Base-by-base conservation (phyloP, 2,329 filamentous ascomycete species). In the Alternaria conjuncta region DNA sequence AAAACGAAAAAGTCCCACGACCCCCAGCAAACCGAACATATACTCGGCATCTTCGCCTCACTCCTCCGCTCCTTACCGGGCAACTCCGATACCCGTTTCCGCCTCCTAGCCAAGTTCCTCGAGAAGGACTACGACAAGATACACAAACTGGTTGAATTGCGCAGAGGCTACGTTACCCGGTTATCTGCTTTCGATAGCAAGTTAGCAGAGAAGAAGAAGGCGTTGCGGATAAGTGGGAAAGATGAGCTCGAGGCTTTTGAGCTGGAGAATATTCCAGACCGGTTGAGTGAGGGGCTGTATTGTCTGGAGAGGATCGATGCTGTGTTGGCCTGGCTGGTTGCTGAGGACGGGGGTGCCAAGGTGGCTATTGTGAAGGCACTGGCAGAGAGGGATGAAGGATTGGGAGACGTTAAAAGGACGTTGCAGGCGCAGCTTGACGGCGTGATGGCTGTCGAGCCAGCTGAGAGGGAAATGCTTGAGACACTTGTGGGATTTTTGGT, bases 91-190 rank as follows among this genome's bases (percentile, higher is more conserved):
- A 86, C 90, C 30, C 88, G 96, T 6, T 96, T 98, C 71, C 88
- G 96, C 5, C 87, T 91, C 1, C 86, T 98, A 5, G 95, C 94
- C 51, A 99, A 99, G 76, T 98, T 98, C 73, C 91, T 97, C 18
- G 96, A 99, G 79, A 97, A 93, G 76, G 90, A 97, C 68, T 97
- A 96, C 77, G 93, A 90, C 70, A 98, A 98, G 84, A 88, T 93
- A 41, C 82, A 77, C 6, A 92, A 90, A 75, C 84, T 98, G 5
- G 79, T 97, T 36, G 84, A 86, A 63, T 79, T 97, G 51, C 87
- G 94, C 44, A 83, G 88, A 51, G 90, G 92, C 12, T 97, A 94
- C 76, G 86, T 87, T 0, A 82, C 85, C 0, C 86, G 87, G 15
- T 80, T 96, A 1, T 82, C 81, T 0, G 82, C 85, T 0, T 89